These are phyloP conservation scores for Claviceps monticola DNA, from an alignment of 2,329 filamentous ascomycete genomes.

Conservation along the genomic window DNA sequence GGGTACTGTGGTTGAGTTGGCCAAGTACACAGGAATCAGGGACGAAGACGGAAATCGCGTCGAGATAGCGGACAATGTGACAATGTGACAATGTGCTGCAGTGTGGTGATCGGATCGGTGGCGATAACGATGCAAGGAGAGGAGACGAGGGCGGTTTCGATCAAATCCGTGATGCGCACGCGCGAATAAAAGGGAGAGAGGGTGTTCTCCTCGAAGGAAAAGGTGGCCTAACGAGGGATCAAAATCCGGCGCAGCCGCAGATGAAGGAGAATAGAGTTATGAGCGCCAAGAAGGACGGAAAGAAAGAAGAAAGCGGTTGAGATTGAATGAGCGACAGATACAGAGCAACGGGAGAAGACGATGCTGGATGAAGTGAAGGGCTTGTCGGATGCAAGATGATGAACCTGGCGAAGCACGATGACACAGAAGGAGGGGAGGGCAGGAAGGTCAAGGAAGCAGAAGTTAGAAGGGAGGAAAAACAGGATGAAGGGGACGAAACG, in stretches of 20 bases:
- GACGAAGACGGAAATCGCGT: neutral
- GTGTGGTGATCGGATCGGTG: neutral
- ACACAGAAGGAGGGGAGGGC: neutral
- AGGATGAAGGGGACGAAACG: neutral
- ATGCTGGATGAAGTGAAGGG: neutral
- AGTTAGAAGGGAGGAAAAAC: neutral
- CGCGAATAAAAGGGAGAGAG: neutral
- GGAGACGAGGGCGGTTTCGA: neutral
- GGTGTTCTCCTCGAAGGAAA: neutral
- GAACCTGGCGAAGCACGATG: neutral
- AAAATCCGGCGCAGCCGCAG: slow-evolving; percentile 10
- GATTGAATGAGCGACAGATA: slow-evolving; percentile 6
- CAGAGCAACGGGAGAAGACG: slow-evolving; percentile 3
- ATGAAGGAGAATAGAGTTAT: neutral
- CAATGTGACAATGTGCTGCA: neutral
- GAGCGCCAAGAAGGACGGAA: neutral
- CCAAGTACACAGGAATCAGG: neutral
- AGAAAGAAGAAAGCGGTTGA: slow-evolving; percentile 1
- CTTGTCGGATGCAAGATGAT: neutral
- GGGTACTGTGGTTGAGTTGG: neutral
- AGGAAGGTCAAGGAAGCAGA: neutral
- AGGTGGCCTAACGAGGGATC: slow-evolving; percentile 2
- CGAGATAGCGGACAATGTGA: neutral
- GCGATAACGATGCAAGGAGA: neutral
- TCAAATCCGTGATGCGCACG: neutral